Evolutionary conservation across 768 basidiomycete genomes (phyloP).

Genomic region (Xerocomellus amylosporus): DNA sequence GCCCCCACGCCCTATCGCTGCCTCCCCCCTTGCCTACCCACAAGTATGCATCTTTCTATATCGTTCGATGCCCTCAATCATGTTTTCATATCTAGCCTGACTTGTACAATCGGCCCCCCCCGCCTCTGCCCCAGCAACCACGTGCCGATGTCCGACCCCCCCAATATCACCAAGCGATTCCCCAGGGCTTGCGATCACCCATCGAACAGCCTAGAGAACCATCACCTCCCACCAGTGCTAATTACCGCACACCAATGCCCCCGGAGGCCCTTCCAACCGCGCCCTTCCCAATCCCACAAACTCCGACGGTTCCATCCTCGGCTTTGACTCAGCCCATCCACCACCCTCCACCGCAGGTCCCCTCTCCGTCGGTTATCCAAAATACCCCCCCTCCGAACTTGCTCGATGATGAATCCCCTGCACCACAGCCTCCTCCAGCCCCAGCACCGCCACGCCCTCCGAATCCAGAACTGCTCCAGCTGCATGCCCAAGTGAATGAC

Average conservation of each 20-base stretch:
- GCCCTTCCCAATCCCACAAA: conserved; percentile 28
- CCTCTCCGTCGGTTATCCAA: conserved; percentile 13
- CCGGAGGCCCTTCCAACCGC: conserved; percentile 28
- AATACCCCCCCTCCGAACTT: conserved; percentile 46
- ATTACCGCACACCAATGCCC: conserved; percentile 28
- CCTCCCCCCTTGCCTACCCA: conserved; percentile 5
- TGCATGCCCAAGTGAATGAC: conserved; percentile 75
- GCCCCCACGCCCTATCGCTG: conserved; percentile 18
- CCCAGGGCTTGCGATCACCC: conserved; percentile 18
- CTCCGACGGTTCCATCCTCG: conserved; percentile 23
- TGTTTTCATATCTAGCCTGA: conserved; percentile 18
- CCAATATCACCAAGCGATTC: conserved; percentile 27
- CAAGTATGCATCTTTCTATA: conserved; percentile 20
- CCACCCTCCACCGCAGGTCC: neutral
- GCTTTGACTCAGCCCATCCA: conserved; percentile 26
- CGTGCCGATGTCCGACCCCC: conserved; percentile 23
- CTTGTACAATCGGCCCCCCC: conserved; percentile 36
- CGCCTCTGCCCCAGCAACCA: conserved; percentile 30
- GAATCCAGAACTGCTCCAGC: conserved; percentile 82
- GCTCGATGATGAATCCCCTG: conserved; percentile 56
- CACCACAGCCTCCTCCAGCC: conserved; percentile 27
- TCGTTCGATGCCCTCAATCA: neutral
- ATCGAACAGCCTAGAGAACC: conserved; percentile 20
- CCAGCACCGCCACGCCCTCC: conserved; percentile 76
- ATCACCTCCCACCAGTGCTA: conserved; percentile 23